Evolutionary conservation across 345 rosid genomes (phyloP), one percentile per base, ranked within the genome.

Genomic region (Eucalyptus erythrocorys): DNA sequence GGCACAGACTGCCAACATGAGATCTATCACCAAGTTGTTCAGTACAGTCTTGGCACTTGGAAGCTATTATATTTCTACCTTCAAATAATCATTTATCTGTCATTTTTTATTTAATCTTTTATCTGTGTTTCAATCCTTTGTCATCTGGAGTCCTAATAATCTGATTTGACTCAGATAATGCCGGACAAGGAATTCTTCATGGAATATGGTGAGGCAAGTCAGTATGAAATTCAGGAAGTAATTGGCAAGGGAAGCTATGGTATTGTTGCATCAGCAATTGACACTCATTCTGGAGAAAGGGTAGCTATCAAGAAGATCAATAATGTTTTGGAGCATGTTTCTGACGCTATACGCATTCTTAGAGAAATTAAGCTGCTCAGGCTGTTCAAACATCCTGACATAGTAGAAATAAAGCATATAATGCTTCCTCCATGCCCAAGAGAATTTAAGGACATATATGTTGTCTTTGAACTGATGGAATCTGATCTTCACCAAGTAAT

Each of bases 231-330:
- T 87, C 95, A 93, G 88, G 99, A 97, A 93, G 98, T 97, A 34
- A 94, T 97, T 2, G 99, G 99, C 5, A 97, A 92, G 91, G 99
- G 99, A 91, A 98, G 99, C 93, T 98, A 98, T 86, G 99, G 99
- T 4, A 95, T 97, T 59, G 99, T 98, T 71, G 99, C 99, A 4
- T 98, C 99, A 11, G 99, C 99, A 8, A 91, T 96, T 26, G 98
- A 96, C 86, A 96, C 97, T 53, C 99, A 95, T 90, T 95, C 98
- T 1, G 99, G 99, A 81, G 99, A 96, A 90, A 97, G 90, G 90
- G 99, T 98, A 4, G 99, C 99, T 8, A 97, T 98, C 59, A 97
- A 98, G 93, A 98, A 97, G 96, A 98, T 98, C 95, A 94, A 94
- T 40, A 95, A 95, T 88, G 93, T 98, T 21, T 98, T 96, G 82